Evolutionary conservation across 768 basidiomycete species (phyloP).

Genomic region (Arthromyces matolae): DNA sequence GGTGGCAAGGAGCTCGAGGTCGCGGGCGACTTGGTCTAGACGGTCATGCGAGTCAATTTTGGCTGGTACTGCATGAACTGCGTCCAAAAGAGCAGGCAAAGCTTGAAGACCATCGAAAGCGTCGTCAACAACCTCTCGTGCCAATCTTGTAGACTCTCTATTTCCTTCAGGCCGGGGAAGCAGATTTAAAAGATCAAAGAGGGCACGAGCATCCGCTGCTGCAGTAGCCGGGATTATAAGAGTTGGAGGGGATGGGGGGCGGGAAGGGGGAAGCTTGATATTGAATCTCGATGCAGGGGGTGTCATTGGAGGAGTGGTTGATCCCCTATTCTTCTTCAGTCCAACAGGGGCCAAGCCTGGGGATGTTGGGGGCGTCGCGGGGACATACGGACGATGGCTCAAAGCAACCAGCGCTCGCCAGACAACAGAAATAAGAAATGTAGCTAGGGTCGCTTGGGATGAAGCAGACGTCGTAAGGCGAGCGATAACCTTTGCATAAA

Average conservation of each 20-base stretch:
- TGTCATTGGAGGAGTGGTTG: constrained; percentile 51
- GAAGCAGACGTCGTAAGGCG: constrained; percentile 51
- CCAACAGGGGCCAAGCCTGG: constrained; percentile 30
- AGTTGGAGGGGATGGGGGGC: constrained; percentile 60
- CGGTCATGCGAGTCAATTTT: constrained; percentile 18
- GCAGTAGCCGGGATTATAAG: constrained; percentile 35
- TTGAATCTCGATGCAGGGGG: constrained; percentile 58
- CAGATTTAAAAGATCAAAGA: constrained; percentile 56
- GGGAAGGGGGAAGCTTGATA: constrained; percentile 64
- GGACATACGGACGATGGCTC: constrained; percentile 51
- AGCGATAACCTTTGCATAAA: constrained; percentile 54
- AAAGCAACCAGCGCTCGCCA: constrained; percentile 76
- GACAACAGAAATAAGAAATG: constrained; percentile 66
- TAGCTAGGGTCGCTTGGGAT: constrained; percentile 61
- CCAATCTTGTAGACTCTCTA: constrained; percentile 47
- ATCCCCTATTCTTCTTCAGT: constrained; percentile 40
- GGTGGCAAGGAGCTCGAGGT: constrained; percentile 52
- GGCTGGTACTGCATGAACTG: constrained; percentile 26
- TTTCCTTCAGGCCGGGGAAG: constrained; percentile 60
- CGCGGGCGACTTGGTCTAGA: constrained; percentile 30
- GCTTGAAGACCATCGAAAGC: constrained; percentile 64
- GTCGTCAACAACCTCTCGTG: constrained; percentile 80
- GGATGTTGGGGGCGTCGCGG: constrained; percentile 37
- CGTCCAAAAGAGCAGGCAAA: constrained; percentile 55
- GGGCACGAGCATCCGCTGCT: constrained; percentile 54